Conservation (phyloP, 2,329 filamentous ascomycete genomes). For the Nigrospora oryzae region DNA sequence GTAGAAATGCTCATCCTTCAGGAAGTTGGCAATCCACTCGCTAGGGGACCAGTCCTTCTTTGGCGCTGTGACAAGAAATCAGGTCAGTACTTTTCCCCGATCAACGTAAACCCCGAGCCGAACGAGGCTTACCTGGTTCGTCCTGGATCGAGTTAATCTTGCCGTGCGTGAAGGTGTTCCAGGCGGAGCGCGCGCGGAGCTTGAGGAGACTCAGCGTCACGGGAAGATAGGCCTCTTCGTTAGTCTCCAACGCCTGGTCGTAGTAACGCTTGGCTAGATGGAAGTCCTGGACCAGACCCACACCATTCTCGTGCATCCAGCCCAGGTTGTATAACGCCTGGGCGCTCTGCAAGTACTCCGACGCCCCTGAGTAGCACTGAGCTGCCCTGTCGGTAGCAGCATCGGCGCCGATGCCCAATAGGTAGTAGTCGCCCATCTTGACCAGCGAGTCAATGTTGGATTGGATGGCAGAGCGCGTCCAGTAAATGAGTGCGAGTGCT, state of each 20-base stretch:
- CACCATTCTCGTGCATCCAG: conserved; percentile 98
- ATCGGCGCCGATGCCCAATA: conserved; percentile 67
- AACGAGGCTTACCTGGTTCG: conserved; percentile 61
- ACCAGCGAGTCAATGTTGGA: conserved; percentile 88
- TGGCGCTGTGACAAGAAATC: conserved; percentile 36
- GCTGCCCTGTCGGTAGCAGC: conserved; percentile 77
- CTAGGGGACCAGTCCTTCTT: conserved; percentile 68
- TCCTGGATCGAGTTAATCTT: conserved; percentile 86
- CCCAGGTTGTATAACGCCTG: conserved; percentile 96
- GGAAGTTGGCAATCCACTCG: conserved; percentile 83
- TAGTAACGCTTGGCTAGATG: conserved; percentile 96
- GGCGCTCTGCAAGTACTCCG: conserved; percentile 83
- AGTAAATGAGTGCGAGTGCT: conserved; percentile 74
- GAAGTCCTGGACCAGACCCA: conserved; percentile 89
- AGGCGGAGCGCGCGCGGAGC: conserved; percentile 75
- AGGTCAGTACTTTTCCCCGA: too few species aligned
- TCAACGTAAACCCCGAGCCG: too few species aligned
- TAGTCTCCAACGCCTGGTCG: conserved; percentile 84
- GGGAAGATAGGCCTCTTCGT: conserved; percentile 86
- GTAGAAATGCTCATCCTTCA: conserved; percentile 58
- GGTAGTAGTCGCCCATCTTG: conserved; percentile 98
- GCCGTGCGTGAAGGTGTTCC: conserved; percentile 91
- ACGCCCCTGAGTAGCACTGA: conserved; percentile 84
- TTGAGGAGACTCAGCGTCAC: conserved; percentile 85
- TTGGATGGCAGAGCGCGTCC: conserved; percentile 90